A percentile compares a stretch with the other conserved stretches of the same genome.
These are phyloP conservation scores for Coemansia aciculifera DNA, from an alignment of 192 early-diverging fungal genomes.

Conservation along the genomic window DNA sequence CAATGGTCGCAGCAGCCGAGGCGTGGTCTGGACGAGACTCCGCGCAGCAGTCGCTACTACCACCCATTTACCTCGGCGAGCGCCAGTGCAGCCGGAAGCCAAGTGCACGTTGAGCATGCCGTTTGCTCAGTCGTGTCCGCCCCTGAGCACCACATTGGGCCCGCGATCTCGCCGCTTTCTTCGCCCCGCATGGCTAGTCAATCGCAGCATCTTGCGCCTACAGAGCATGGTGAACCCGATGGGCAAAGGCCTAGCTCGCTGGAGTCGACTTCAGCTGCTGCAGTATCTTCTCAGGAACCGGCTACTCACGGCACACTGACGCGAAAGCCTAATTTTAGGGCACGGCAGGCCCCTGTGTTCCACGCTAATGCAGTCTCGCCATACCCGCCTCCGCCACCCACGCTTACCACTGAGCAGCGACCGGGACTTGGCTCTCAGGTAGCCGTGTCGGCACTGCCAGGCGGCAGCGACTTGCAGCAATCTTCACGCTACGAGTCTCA, in stretches of 20 bases:
- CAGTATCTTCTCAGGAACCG: background rate
- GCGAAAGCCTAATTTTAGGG: background rate
- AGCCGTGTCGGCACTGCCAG: background rate
- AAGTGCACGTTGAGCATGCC: background rate
- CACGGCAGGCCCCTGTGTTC: constrained; percentile 9
- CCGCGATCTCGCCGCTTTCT: background rate
- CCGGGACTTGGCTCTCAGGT: background rate
- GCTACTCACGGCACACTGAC: background rate
- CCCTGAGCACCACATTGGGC: background rate
- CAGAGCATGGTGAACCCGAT: background rate
- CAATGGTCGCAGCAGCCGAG: background rate
- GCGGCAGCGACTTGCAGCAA: background rate
- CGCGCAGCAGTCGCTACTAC: background rate
- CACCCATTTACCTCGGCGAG: background rate
- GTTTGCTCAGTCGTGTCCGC: background rate
- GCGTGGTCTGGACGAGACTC: background rate
- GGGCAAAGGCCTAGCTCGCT: background rate
- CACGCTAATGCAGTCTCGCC: constrained; percentile 19
- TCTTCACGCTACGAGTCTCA: constrained; percentile 21
- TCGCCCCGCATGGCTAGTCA: background rate
- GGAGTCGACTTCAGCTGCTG: background rate
- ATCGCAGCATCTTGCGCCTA: background rate
- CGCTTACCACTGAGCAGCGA: constrained; percentile 9
- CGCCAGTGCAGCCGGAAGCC: background rate
- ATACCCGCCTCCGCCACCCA: constrained; percentile 21